Base-by-base conservation (phyloP, 73 alveolate genomes). In the Paramecium tetraurelia region DNA sequence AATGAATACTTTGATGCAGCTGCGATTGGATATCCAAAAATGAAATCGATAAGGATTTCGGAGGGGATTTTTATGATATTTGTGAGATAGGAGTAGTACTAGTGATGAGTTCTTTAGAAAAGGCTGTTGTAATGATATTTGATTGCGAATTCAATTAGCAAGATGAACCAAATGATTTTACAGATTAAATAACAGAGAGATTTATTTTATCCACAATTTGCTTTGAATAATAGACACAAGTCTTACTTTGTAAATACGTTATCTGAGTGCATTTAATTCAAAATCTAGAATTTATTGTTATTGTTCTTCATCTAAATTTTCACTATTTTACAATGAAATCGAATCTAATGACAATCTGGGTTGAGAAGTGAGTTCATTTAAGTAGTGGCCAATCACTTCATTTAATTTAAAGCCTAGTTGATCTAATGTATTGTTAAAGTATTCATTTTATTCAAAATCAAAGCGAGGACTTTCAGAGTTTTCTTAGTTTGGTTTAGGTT, bases 151-250 rank as follows among this genome's bases (percentile, higher is more conserved):
- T 27, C 24, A 63, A 63, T 63, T 63, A 24, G 9, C 50, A 63
- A 7, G 84, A 63, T 63, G 84, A 63, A 12, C 24, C 41, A 31
- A 63, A 31, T 12, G 63, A 29, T 20, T 38, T 4, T 9, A 75
- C 87, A 75, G 87, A 75, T 38, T 75, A 41, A 7, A 75, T 75
- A 18, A 75, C 87, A 16, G 87, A 75, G 4, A 75, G 59, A 20
- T 75, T 75, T 9, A 75, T 75, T 20, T 75, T 75, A n/a, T 75
- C 87, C 14, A 75, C 87, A n/a, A 75, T 75, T 35, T 75, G 35
- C 87, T 75, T 29, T 53, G 31, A 53, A 53, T n/a, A 35, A 75
- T 75, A 75, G 10, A 2, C 9, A 35, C 3, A 75, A 11, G 18
- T 38, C 35, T 29, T 75, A 75, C 87, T 41, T 41, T 75, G n/a